Evolutionary conservation across 2,329 filamentous ascomycete species (phyloP), one percentile per base, ranked within the genome.

Genomic region (Ceratocystis destructans): DNA sequence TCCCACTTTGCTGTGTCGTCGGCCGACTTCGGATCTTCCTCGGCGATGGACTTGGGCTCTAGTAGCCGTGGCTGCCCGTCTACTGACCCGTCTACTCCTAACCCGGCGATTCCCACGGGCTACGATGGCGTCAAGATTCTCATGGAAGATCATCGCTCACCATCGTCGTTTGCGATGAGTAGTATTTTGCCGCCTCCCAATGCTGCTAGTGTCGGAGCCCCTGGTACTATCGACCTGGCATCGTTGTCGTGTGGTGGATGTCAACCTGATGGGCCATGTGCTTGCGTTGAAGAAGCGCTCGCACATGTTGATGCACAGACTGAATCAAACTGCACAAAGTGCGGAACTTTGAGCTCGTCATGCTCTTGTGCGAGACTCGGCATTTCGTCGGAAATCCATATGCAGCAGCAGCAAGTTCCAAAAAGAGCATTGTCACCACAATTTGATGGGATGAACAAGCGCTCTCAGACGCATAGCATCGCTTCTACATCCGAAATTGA

Each of bases 361-460:
- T 91, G 88, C 71, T 80, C 84, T 71, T 89, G 86, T 69, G 79
- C 86, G 44, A 78, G 81, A 62, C 82, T 86, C 68, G 85, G 85
- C 64, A 79, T 87, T 28, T 59, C 55, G 25, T 59, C 55, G 55
- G 55, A 33, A 78, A 82, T 41, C 2, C 10, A 28, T 1, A 12
- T 64, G 20, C 63, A 37, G 31, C 63, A 45, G 7, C 33, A 17
- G 8, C 45, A 62, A 20, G 8, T 20, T 3, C 72, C 82, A 45
- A 85, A 84, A 74, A 76, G 82, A 50, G 77, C 80, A 1, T 73
- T 75, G 1, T 82, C 82, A 1, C 78, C 78, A 6, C 66, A 61
- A 10, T 25, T 66, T 62, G 67, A 68, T 5, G 62, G 44, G 22
- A 41, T 61, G 5, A 82, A 66, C 74, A 75, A 15, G 74, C 77